Evolutionary conservation across 1,139 yeast species (phyloP).

Genomic region (Arxiozyma telluris): DNA sequence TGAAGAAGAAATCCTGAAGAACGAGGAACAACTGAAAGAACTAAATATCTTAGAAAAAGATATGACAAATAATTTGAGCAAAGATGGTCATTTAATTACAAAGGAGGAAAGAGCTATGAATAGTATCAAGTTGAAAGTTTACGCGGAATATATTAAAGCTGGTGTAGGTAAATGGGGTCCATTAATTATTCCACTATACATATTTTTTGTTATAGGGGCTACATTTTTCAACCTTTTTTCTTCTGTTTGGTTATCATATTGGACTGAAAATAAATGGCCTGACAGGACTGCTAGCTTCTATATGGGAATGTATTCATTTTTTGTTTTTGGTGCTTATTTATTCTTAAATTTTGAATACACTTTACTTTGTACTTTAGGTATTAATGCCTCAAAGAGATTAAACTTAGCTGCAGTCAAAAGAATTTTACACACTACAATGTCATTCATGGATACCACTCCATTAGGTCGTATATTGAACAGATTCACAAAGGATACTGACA

Average conservation of each 20-base stretch:
- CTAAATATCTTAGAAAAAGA: constrained; percentile 15
- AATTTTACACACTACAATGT: constrained; percentile 69
- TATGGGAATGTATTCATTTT: constrained; percentile 59
- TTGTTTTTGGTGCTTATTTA: constrained; percentile 41
- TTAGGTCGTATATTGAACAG: constrained; percentile 63
- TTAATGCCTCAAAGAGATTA: constrained; percentile 36
- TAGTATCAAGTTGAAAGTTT: constrained; percentile 40
- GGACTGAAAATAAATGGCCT: constrained; percentile 57
- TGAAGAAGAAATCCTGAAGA: constrained; percentile 25
- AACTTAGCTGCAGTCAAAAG: constrained; percentile 47
- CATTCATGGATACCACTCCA: constrained; percentile 60
- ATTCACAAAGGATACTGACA: constrained; percentile 77
- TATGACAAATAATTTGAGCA: constrained; percentile 11
- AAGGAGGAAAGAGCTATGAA: constrained; percentile 46
- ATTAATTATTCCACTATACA: constrained; percentile 37
- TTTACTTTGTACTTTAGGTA: constrained; percentile 46
- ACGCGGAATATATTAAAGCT: constrained; percentile 41
- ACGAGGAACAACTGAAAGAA: constrained; percentile 19
- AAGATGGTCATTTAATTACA: constrained; percentile 34
- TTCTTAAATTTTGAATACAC: constrained; percentile 46
- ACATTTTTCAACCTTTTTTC: constrained; percentile 58
- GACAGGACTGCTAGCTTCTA: constrained; percentile 45
- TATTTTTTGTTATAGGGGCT: constrained; percentile 34
- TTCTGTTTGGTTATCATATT: constrained; percentile 78
- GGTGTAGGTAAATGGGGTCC: constrained; percentile 38